Evolutionary conservation across 106 monocot species (phyloP).

Genomic region (Chionographis japonica): DNA sequence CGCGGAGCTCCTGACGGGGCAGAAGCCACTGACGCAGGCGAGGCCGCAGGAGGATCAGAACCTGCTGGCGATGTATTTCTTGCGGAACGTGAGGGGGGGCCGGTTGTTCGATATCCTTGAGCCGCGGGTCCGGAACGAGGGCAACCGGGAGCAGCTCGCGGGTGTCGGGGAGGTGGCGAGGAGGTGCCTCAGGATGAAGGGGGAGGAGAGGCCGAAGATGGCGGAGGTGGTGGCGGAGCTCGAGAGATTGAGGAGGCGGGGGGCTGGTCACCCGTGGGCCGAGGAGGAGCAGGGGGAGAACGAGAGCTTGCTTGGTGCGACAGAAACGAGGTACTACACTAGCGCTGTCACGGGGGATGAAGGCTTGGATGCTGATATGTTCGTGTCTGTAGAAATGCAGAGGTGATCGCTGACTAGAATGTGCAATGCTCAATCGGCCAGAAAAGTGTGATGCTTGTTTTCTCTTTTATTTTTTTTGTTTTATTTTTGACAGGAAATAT

Average conservation of each 20-base stretch:
- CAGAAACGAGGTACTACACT: neutral
- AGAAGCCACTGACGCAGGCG: conserved; percentile 10
- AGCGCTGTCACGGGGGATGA: neutral
- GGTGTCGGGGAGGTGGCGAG: conserved; percentile 6
- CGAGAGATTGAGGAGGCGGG: conserved; percentile 20
- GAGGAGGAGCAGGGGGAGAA: neutral
- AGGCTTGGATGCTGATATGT: neutral
- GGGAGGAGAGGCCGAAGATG: conserved; percentile 66
- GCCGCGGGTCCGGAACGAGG: conserved; percentile 11
- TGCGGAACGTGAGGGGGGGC: conserved; percentile 11
- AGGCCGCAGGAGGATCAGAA: conserved; percentile 18
- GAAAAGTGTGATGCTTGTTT: no score
- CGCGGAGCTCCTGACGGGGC: conserved; percentile 32
- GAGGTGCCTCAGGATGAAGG: conserved; percentile 39
- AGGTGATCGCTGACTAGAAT: neutral
- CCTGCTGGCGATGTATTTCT: conserved; percentile 34
- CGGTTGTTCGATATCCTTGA: conserved; percentile 19
- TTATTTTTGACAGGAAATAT: no score
- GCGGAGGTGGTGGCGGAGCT: conserved; percentile 47
- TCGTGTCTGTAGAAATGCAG: neutral
- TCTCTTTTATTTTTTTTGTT: no score
- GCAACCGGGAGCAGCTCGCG: conserved; percentile 4
- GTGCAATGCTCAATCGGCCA: no score
- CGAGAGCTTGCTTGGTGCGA: neutral
- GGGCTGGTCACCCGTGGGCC: conserved; percentile 8